Conservation (phyloP, 495 filamentous ascomycete species). For the Penicillium roqueforti region DNA sequence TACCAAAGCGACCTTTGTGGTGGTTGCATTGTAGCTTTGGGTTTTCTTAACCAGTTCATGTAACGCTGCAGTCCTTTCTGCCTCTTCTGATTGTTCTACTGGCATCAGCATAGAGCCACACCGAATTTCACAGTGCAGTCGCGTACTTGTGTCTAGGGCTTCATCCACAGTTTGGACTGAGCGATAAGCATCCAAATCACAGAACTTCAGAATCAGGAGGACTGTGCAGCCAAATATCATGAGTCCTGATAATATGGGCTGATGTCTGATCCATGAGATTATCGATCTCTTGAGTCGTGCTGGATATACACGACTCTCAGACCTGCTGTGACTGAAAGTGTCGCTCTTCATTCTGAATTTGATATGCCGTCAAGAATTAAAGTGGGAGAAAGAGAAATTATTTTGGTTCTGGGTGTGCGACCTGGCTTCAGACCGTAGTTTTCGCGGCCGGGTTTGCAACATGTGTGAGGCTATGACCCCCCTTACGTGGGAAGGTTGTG, state of each 20-base stretch:
- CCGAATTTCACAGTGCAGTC: neutral
- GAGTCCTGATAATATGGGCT: neutral
- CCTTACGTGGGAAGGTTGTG: neutral
- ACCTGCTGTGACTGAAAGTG: neutral
- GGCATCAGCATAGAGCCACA: neutral
- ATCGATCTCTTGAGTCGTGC: neutral
- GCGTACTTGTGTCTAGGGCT: neutral
- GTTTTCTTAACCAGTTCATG: neutral
- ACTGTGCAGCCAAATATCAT: neutral
- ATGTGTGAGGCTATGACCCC: too few relatives aligned
- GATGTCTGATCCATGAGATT: neutral
- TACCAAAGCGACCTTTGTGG: neutral
- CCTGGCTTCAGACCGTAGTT: too few relatives aligned
- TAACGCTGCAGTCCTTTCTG: neutral
- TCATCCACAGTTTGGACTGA: neutral
- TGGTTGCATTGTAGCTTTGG: neutral
- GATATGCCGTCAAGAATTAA: neutral
- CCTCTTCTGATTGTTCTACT: neutral
- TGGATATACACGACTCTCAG: neutral
- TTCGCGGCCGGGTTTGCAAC: too few relatives aligned
- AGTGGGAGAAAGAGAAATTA: neutral
- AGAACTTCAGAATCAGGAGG: neutral
- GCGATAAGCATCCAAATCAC: neutral
- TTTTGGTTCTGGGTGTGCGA: neutral
- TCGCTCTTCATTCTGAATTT: neutral